These are phyloP conservation scores for Pseudogymnoascus pannorum DNA, from an alignment of 2,329 filamentous ascomycete species.

Conservation along the genomic window DNA sequence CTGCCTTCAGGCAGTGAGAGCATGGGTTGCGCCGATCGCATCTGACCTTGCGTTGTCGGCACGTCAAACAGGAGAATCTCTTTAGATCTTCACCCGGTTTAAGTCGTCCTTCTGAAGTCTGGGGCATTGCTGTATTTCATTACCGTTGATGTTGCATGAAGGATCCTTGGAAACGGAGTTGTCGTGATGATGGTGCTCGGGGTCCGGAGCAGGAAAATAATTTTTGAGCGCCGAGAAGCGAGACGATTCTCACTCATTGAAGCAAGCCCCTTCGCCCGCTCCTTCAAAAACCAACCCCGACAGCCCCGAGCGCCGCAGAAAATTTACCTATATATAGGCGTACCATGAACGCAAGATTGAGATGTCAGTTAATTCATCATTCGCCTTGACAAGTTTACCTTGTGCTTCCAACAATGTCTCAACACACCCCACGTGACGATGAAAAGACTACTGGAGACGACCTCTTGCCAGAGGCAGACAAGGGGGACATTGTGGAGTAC, in stretches of 20 bases:
- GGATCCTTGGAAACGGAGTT: background rate
- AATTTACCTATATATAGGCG: background rate
- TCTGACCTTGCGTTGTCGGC: constrained; percentile 35
- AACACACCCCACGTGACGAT: constrained; percentile 1
- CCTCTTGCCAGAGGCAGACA: constrained; percentile 1
- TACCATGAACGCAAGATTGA: background rate
- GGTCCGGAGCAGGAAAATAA: constrained; percentile 15
- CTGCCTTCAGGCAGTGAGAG: constrained; percentile 37
- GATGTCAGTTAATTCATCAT: background rate
- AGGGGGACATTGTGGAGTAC: constrained; percentile 13
- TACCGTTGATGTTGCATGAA: background rate
- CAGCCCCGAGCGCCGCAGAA: background rate
- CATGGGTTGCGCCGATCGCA: constrained; percentile 37
- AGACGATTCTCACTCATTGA: background rate
- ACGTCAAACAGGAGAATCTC: constrained; percentile 29
- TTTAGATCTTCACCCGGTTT: constrained; percentile 10
- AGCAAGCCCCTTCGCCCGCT: background rate
- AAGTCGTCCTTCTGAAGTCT: background rate
- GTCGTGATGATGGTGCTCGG: constrained; percentile 13
- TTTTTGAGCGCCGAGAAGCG: constrained; percentile 21
- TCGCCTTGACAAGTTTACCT: background rate
- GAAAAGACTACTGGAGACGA: constrained; percentile 14
- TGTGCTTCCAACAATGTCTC: constrained; percentile 12
- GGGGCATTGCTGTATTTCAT: background rate
- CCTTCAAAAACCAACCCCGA: background rate